Base-by-base conservation (phyloP, 495 filamentous ascomycete species). In the Penicillium pulvis region DNA sequence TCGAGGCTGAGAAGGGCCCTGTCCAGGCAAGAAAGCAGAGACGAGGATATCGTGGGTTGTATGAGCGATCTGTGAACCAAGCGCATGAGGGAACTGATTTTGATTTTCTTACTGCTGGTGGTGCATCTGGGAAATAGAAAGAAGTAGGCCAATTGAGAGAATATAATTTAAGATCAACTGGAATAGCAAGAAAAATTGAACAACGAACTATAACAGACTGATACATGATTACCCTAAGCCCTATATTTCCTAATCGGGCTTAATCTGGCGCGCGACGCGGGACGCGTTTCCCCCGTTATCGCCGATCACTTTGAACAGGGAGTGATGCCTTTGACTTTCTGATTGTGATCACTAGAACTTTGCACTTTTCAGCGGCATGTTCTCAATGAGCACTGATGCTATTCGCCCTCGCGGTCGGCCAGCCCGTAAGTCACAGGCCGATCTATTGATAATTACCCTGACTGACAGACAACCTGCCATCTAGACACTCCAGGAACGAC, bases 401-500 rank as follows among this genome's bases (percentile, higher is more conserved):
- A 65, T 71, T 55, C 77, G 75, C 59, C 77, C 77, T 53, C 71
- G 77, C 51, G 75, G 70, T 56, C 67, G 75, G 45, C 77, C 77
- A 63, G 77, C 77, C 56, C 77, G 77, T 80, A 65, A 67, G 76
- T 73, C 20, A 26, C 24, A 17, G 6, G 16, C 42, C 26, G 10
- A 42, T 62, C 12, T 2, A 4, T 50, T 12, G 24, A 51, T 23
- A 42, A 3, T 30, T n/a, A 35, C 31, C 41, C 42, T 41, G 39
- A 52, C 61, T 69, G 23, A 70, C 54, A 59, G 17, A 51, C 26
- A 23, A 19, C 51, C 46, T 56, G 30, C 50, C 16, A 50, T 41
- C 11, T 60, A 90, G 88, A 90, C 72, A 83, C 85, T n/a, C 81
- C 84, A 14, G 88, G 88, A 17, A 79, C 81, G 45, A 90, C 88